Conservation (phyloP, 192 early-diverging fungal species). For the Coemansia sp. region DNA sequence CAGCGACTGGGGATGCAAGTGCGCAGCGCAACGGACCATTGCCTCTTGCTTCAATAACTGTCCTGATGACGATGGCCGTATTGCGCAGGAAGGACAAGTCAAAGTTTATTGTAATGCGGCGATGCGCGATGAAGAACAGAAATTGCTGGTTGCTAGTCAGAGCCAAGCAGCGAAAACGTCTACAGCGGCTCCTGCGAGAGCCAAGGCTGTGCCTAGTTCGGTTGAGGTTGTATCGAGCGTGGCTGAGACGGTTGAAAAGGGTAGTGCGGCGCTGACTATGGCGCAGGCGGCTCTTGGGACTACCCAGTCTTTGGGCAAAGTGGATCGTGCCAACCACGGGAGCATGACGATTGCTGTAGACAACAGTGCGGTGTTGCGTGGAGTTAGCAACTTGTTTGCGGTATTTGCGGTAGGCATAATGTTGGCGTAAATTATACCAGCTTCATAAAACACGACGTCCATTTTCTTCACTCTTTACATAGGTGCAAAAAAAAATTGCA, state of each 20-base stretch:
- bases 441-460: no score
- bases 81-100: constrained; percentile 45
- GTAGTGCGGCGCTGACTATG: background rate
- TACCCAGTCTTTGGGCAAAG: background rate
- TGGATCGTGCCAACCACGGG: background rate
- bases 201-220: background rate
- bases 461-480: no score
- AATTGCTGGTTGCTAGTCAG: background rate
- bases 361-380: background rate
- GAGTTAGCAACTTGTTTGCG: background rate
- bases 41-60: constrained; percentile 55
- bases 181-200: background rate
- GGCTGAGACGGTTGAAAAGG: background rate
- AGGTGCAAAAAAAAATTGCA: no score
- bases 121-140: constrained; percentile 23
- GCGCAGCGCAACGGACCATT: constrained; percentile 49
- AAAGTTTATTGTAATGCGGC: constrained; percentile 51
- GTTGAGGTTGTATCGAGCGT: background rate
- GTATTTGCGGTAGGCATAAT: background rate
- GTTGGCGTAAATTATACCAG: background rate
- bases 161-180: background rate
- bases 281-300: background rate
- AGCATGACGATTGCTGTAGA: background rate
- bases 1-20: constrained; percentile 59
- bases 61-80: constrained; percentile 30